Evolutionary conservation across 306 rosid species (phyloP), one percentile per base, ranked within the genome.

Genomic region (Sechiopsis laciniata): DNA sequence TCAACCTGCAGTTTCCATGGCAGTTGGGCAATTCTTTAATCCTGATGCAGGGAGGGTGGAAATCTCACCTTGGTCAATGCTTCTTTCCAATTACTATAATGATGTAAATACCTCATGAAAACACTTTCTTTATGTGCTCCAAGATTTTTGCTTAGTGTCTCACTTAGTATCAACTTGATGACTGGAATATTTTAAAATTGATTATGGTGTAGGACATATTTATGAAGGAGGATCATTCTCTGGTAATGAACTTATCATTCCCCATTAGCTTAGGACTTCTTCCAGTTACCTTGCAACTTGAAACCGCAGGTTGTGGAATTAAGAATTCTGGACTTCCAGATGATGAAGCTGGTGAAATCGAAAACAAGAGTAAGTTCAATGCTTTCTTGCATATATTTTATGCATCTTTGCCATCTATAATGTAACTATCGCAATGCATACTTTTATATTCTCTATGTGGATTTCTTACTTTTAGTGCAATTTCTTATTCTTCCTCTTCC

Each of bases 1-100:
- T 77, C 97, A 97, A 48, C 99, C 97, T 61, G 97, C 99, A 58
- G 89, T 87, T 79, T 91, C 99, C 78, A 95, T 95, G 99, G 99
- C 96, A 60, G 97, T 95, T 80, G 99, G 99, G 79, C 96, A 95
- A 84, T 95, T 95, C 83, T 95, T 80, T 80, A 91, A 89, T 75
- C 97, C 95, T n/a, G 82, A 80, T 72, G 97, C 90, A 78, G 97
- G 96, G 77, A 83, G 79, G 77, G 77, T 74, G 77, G 88, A 86
- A 70, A 76, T 95, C 79, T 87, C 96, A 69, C 81, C 97, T 32
- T 88, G 84, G 96, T 87, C 81, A 71, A 84, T 89, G 94, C 89
- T 86, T 59, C 87, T 84, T 55, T 85, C 97, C 61, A 70, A 76
- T 60, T 91, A 83, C 81, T 85, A 87, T 76, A 81, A 81, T 55